phyloP scores from a whole-genome alignment of 306 rosid genomes.

The Lupinus albus region DNA sequence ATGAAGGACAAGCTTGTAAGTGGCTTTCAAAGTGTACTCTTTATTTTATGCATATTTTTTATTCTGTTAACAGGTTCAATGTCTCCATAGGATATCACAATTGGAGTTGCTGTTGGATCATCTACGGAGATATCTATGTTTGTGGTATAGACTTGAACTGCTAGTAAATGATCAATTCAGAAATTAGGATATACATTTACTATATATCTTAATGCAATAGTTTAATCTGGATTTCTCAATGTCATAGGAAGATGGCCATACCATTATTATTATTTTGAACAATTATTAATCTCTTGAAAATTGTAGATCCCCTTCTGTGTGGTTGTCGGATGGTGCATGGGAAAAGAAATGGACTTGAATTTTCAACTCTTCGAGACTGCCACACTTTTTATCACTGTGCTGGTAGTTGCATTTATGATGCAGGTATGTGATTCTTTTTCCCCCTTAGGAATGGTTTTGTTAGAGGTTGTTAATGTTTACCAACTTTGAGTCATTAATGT shows the following conservation, averaged over 20 bases:
- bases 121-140: constrained; percentile 96
- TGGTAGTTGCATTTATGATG: constrained; percentile 93
- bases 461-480: constrained; percentile 15
- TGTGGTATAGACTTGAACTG: constrained; percentile 68
- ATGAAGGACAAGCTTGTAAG: constrained; percentile 95
- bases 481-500: constrained; percentile 8
- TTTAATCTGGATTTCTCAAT: constrained; percentile 27
- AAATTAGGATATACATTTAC: constrained; percentile 13
- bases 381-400: constrained; percentile 82
- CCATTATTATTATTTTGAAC: not conserved
- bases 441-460: constrained; percentile 8
- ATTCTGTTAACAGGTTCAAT: constrained; percentile 41
- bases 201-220: not conserved
- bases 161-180: constrained; percentile 14
- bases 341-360: constrained; percentile 85
- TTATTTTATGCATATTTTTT: constrained; percentile 28
- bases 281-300: constrained; percentile 41
- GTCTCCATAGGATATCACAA: constrained; percentile 71
- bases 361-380: constrained; percentile 96
- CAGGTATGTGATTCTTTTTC: constrained; percentile 63
- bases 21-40: constrained; percentile 38
- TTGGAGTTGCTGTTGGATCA: constrained; percentile 95
- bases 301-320: constrained; percentile 88
- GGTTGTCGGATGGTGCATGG: constrained; percentile 95
- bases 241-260: constrained; percentile 8